Base-by-base conservation (phyloP, 495 filamentous ascomycete genomes). In the Trichocladium uniseriatum region DNA sequence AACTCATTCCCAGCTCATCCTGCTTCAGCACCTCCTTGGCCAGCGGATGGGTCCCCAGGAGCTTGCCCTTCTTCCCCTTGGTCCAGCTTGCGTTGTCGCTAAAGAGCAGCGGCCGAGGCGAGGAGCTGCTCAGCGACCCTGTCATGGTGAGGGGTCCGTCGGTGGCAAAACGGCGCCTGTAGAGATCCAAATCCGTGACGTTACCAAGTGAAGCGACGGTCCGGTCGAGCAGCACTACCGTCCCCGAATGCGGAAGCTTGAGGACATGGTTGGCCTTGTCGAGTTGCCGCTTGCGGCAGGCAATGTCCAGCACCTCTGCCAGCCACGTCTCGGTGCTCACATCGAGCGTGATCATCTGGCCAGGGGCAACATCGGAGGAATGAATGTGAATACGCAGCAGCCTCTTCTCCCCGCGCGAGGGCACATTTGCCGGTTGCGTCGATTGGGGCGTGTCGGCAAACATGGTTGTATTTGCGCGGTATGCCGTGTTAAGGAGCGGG, bases 301-400 rank as follows among this genome's bases (percentile, higher is more conserved):
- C 84, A n/a, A 79, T 78, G 55, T 96, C 90, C 36, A 95, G 77
- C 22, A 97, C 81, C 64, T 98, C 92, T 13, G 88, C 89, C 22
- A 98, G 80, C 61, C 94, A 97, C 32, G 87, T 96, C 58, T 96
- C 92, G 2, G 88, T 90, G 4, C 87, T 90, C 18, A 90, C 86
- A 57, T 89, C 85, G 13, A 96, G 70, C 1, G 84, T 85, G 38
- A 84, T 79, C 74, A 79, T 79, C 48, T 79, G 76, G 8, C 75
- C 76, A 1, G 76, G 68, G 1, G 73, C 64, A 3, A 69, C 57
- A 52, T 94, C 89, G 19, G 83, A 78, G 58, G 87, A 91, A 51
- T 90, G 83, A 42, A 98, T 86, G 55, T 76, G 72, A 20, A 79
- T 67, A 37, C 84, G 83, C 18, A 98, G 60, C 5, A 89, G 84